Conservation (phyloP, 169 alveolate species). For the Plasmodium malariae region DNA sequence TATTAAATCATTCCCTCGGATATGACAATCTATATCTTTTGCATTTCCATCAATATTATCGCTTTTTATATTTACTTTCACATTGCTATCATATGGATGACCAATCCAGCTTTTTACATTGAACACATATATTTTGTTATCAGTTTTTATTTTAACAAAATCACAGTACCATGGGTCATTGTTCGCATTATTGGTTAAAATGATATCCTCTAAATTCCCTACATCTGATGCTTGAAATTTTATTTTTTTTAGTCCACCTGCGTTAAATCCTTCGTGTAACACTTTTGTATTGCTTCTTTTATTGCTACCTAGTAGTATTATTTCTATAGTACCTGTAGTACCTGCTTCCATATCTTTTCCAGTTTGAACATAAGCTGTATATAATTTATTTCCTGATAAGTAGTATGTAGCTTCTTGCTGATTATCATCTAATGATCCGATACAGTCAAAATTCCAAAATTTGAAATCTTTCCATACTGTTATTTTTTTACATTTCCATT, state of each 20-base stretch:
- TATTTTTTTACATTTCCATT: slow-evolving; percentile 92
- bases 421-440: slow-evolving; percentile 82
- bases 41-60: slow-evolving; percentile 83
- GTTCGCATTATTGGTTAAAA: slow-evolving; percentile 85
- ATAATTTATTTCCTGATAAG: slow-evolving; percentile 79
- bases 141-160: slow-evolving; percentile 81
- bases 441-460: slow-evolving; percentile 92
- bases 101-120: slow-evolving; percentile 91
- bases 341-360: slow-evolving; percentile 89
- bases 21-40: slow-evolving; percentile 90
- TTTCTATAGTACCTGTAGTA: slow-evolving; percentile 84
- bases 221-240: slow-evolving; percentile 90
- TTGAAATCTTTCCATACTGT: slow-evolving; percentile 90
- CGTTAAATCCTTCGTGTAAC: slow-evolving; percentile 82
- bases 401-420: slow-evolving; percentile 75
- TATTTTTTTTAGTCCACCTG: slow-evolving; percentile 83
- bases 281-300: slow-evolving; percentile 87
- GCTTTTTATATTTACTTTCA: slow-evolving; percentile 81
- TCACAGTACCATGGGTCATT: slow-evolving; percentile 92
- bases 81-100: slow-evolving; percentile 84
- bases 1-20: slow-evolving; percentile 87
- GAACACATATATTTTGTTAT: slow-evolving; percentile 81
- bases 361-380: slow-evolving; percentile 85
- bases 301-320: slow-evolving; percentile 84
- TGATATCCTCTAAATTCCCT: slow-evolving; percentile 86